phyloP scores from a whole-genome alignment of 352 stramenopile species.

The Globisporangium radiosum region DNA sequence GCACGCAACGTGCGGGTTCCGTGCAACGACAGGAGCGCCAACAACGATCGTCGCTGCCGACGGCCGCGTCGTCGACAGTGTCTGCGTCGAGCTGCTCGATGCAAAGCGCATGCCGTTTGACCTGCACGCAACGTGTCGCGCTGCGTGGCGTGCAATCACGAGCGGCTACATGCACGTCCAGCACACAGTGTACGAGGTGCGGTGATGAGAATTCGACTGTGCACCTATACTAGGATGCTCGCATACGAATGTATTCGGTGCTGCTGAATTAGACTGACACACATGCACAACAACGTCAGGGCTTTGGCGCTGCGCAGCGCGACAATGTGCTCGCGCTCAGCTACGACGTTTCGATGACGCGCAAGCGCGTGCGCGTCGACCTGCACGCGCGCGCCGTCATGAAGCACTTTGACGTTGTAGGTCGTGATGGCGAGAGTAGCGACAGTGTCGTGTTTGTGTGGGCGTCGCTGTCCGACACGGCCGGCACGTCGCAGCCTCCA shows the following conservation, averaged over 20 bases:
- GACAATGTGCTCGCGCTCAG: constrained; percentile 19
- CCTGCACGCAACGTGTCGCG: constrained; percentile 11
- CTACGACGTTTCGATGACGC: constrained; percentile 21
- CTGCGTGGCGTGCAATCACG: constrained; percentile 24
- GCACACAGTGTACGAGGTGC: constrained; percentile 21
- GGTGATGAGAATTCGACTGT: neutral
- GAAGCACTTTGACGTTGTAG: constrained; percentile 16
- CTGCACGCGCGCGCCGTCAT: constrained; percentile 20
- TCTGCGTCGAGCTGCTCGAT: constrained; percentile 19
- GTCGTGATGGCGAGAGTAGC: neutral
- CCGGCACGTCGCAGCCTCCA: neutral
- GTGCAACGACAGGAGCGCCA: neutral
- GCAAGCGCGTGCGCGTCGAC: constrained; percentile 17
- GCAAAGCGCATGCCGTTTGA: constrained; percentile 17
- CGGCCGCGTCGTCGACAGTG: constrained; percentile 1
- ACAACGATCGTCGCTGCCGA: neutral
- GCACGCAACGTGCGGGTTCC: neutral
- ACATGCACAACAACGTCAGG: too few species aligned
- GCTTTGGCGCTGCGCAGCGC: neutral
- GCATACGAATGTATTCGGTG: neutral
- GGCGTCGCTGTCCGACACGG: constrained; percentile 15
- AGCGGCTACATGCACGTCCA: constrained; percentile 26
- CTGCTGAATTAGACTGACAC: neutral
- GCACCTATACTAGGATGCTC: neutral
- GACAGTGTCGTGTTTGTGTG: constrained; percentile 21